A percentile compares a stretch with the other conserved stretches of the same genome.
Conservation (phyloP, 768 basidiomycete species). For the Dacryopinax spathularia region DNA sequence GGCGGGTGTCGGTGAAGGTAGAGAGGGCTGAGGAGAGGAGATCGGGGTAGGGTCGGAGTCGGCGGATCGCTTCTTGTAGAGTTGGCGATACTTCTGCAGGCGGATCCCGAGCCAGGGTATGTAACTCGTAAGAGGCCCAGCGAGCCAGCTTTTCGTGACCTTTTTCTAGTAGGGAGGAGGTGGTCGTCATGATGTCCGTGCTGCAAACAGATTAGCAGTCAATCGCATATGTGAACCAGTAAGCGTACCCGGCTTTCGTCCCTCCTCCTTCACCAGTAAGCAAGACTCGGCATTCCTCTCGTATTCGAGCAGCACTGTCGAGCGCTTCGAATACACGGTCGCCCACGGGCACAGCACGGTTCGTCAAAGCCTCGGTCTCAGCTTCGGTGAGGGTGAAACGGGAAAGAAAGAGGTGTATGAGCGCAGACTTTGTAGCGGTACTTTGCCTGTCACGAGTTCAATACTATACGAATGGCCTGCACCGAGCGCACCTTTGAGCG, state of each 20-base stretch:
- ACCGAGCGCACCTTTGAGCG: constrained; percentile 45
- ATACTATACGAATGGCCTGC: not conserved
- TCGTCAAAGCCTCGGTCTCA: constrained; percentile 61
- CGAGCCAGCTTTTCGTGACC: constrained; percentile 81
- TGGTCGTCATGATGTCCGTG: constrained; percentile 76
- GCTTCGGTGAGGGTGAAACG: constrained; percentile 70
- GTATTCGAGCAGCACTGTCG: constrained; percentile 71
- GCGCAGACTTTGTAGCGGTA: constrained; percentile 54
- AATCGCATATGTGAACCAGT: not conserved
- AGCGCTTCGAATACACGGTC: constrained; percentile 67
- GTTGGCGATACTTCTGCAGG: constrained; percentile 51
- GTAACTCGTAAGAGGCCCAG: constrained; percentile 74
- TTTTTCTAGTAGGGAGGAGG: constrained; percentile 68
- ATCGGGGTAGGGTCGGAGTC: constrained; percentile 66
- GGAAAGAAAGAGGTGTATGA: constrained; percentile 64
- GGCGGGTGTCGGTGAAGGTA: constrained; percentile 52
- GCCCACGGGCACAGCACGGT: constrained; percentile 64
- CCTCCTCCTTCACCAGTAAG: constrained; percentile 75
- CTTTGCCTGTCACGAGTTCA: constrained; percentile 35
- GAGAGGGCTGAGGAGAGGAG: constrained; percentile 31
- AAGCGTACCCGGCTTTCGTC: constrained; percentile 53
- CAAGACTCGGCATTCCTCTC: constrained; percentile 70
- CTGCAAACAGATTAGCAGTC: constrained; percentile 28
- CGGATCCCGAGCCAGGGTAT: constrained; percentile 57
- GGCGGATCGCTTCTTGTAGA: constrained; percentile 56